Conservation (phyloP, 768 basidiomycete genomes). For the Boletus reticuloceps region DNA sequence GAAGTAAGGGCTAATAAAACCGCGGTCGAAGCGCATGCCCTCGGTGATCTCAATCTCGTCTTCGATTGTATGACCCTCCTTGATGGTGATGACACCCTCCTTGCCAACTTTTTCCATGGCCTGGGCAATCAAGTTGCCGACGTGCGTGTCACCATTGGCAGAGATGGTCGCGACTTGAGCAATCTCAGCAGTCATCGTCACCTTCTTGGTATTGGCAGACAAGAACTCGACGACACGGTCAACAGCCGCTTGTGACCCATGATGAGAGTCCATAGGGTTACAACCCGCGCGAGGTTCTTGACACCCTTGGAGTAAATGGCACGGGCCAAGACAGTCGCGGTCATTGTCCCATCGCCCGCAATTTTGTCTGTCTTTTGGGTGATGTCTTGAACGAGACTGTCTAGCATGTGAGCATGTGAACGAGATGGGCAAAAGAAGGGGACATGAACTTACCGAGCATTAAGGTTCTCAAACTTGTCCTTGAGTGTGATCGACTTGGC, state of each 20-base stretch:
- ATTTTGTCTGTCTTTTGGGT: slow-evolving; percentile 96
- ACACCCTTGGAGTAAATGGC: slow-evolving; percentile 99
- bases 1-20: slow-evolving; percentile 97
- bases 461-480: too few species aligned
- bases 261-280: too few species aligned
- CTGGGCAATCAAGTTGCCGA: slow-evolving; percentile 52
- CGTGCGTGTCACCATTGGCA: slow-evolving; percentile 76
- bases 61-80: slow-evolving; percentile 96
- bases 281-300: slow-evolving; percentile 99
- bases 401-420: too few species aligned
- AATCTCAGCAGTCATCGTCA: slow-evolving; percentile 97
- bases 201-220: slow-evolving; percentile 82
- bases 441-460: too few species aligned
- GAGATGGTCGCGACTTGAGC: slow-evolving; percentile 97
- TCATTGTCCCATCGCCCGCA: slow-evolving; percentile 98
- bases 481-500: slow-evolving; percentile 86
- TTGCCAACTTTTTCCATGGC: slow-evolving; percentile 99
- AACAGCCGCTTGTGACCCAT: slow-evolving; percentile 95
- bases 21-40: slow-evolving; percentile 99
- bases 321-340: slow-evolving; percentile 93
- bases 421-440: too few species aligned
- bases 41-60: slow-evolving; percentile 99
- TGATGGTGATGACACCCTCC: slow-evolving; percentile 99
- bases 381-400: slow-evolving; percentile 93
- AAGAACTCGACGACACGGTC: slow-evolving; percentile 93